Evolutionary conservation across 805 yeast genomes (phyloP), one percentile per base, ranked within the genome.

Genomic region (Huiozyma naganishii): DNA sequence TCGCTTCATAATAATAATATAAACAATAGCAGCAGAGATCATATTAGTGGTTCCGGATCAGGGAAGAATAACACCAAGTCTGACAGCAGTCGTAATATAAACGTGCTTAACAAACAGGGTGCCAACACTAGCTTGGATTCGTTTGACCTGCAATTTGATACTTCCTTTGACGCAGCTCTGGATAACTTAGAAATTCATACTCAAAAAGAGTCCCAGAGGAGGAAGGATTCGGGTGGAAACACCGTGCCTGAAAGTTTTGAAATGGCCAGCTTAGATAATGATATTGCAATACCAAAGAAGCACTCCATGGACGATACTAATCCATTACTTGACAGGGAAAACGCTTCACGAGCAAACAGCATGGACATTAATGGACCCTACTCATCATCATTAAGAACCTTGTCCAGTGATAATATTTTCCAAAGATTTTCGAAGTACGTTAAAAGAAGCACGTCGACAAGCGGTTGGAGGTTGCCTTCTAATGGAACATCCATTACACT

Each of bases 61-160:
- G n/a, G n/a, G n/a, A n/a, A n/a, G n/a, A n/a, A n/a, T n/a, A n/a
- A n/a, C n/a, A n/a, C n/a, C n/a, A n/a, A n/a, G n/a, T n/a, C n/a
- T n/a, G n/a, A n/a, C n/a, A n/a, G n/a, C n/a, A n/a, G n/a, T n/a
- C n/a, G n/a, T n/a, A n/a, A 29, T 29, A 7, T 29, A 7, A 29
- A 29, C 9, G 7, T 10, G 7, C 10, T 10, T 29, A 29, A 29
- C 32, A 29, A 29, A 7, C 7, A 29, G 9, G 32, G 9, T 29
- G 10, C 7, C 32, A 29, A 29, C 32, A 29, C 32, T 29, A 10
- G 32, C 32, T 7, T 55, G 29, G 73, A 73, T 39, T 67, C 77
- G 9, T 70, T 80, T 52, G 87, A 81, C 51, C 73, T 75, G 50
- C 71, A 70, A 51, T 75, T 82, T 54, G 87, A 81, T 54, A 76